Percentiles rank a stretch among this genome's conserved stretches.
These are phyloP conservation scores for Cryptococcus deneoformans DNA, from an alignment of 1,284 basidiomycete genomes.

Conservation along the genomic window DNA sequence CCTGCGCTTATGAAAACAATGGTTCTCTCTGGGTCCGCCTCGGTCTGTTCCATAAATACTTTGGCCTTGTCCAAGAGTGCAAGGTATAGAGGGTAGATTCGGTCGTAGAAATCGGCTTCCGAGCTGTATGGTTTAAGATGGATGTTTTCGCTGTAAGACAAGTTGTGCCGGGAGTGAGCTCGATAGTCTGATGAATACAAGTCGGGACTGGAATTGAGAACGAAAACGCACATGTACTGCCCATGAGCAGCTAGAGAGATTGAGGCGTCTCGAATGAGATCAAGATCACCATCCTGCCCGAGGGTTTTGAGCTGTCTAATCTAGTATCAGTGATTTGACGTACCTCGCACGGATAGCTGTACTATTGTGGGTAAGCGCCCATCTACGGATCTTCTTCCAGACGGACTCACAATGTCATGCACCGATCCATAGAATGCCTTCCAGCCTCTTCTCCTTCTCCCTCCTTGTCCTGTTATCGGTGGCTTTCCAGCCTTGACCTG, in stretches of 20 bases:
- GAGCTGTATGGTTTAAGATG: conserved; percentile 76
- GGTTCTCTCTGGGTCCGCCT: conserved; percentile 64
- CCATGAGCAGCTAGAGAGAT: conserved; percentile 78
- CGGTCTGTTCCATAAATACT: conserved; percentile 67
- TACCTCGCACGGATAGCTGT: conserved; percentile 88
- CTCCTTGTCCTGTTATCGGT: conserved; percentile 44
- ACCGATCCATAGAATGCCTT: conserved; percentile 83
- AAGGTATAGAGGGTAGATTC: conserved; percentile 72
- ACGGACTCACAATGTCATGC: conserved; percentile 69
- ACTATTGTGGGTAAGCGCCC: conserved; percentile 21
- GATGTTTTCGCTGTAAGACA: conserved; percentile 63
- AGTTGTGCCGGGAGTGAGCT: background rate
- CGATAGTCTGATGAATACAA: background rate
- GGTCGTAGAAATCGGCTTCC: conserved; percentile 72
- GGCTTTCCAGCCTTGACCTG: conserved; percentile 53
- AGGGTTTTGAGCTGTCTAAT: background rate
- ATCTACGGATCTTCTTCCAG: background rate
- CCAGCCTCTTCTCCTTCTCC: conserved; percentile 53
- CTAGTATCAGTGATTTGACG: conserved; percentile 7
- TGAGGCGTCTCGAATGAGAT: conserved; percentile 79
- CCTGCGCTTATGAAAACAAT: conserved; percentile 79
- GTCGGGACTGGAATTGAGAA: background rate
- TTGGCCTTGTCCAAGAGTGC: conserved; percentile 68
- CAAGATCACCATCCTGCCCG: conserved; percentile 71
- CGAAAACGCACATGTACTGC: conserved; percentile 62